Percentiles rank a stretch among this genome's conserved stretches.
These are phyloP conservation scores for Yamadazyma trypodendri DNA, from an alignment of 1,139 yeast species.

Conservation along the genomic window DNA sequence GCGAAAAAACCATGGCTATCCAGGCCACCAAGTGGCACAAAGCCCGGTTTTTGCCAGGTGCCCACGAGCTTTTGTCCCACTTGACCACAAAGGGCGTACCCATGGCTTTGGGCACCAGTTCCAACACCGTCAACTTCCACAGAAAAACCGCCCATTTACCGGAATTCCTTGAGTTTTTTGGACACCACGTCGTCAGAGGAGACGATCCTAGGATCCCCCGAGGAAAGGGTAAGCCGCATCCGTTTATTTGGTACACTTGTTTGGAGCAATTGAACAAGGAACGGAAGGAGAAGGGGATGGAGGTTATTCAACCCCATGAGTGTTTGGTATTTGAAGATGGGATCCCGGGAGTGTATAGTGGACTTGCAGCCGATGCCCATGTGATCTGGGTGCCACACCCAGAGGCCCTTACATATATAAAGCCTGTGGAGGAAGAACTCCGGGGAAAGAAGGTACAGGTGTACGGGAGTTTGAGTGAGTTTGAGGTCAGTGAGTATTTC, in stretches of 20 bases:
- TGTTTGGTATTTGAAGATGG: slow-evolving; percentile 95
- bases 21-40: slow-evolving; percentile 65
- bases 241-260: slow-evolving; percentile 89
- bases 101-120: slow-evolving; percentile 90
- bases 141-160: slow-evolving; percentile 69
- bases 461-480: slow-evolving; percentile 40
- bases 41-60: slow-evolving; percentile 79
- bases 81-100: slow-evolving; percentile 57
- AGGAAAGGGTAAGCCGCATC: slow-evolving; percentile 90
- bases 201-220: slow-evolving; percentile 79
- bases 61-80: slow-evolving; percentile 59
- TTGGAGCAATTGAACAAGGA: slow-evolving; percentile 62
- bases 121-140: slow-evolving; percentile 56
- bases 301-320: slow-evolving; percentile 64
- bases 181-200: slow-evolving; percentile 74
- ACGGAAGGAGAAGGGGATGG: slow-evolving; percentile 29
- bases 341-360: slow-evolving; percentile 82
- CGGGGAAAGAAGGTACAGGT: slow-evolving; percentile 43
- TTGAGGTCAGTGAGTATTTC: slow-evolving; percentile 47
- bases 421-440: slow-evolving; percentile 21
- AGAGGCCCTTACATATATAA: slow-evolving; percentile 52
- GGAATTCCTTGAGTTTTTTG: slow-evolving; percentile 62
- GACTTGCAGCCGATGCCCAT: slow-evolving; percentile 74
- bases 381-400: slow-evolving; percentile 93
- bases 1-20: slow-evolving; percentile 46